Percentiles rank a stretch among this genome's conserved stretches.
Conservation (phyloP, 1,284 basidiomycete genomes). For the Ustilago curta region DNA sequence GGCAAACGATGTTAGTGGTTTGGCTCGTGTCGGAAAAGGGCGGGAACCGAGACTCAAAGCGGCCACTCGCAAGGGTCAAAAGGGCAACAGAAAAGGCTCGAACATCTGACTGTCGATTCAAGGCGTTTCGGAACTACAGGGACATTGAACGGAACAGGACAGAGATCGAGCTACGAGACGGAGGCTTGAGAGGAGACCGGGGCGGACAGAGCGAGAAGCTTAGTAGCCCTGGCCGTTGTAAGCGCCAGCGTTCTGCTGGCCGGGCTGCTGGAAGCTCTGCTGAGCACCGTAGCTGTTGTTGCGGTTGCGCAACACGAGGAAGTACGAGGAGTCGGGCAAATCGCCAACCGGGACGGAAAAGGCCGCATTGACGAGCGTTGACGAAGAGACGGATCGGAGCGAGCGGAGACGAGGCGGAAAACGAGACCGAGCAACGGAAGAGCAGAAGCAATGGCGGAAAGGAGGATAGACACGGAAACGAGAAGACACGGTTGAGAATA, state of each 20-base stretch:
- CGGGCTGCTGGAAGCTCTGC: slow-evolving; percentile 49
- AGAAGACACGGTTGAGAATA: slow-evolving; percentile 33
- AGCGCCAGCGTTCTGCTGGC: slow-evolving; percentile 44
- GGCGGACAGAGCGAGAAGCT: slow-evolving; percentile 1
- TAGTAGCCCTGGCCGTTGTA: slow-evolving; percentile 57
- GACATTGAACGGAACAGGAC: neutral
- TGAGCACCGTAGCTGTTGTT: slow-evolving; percentile 42
- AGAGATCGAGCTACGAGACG: neutral
- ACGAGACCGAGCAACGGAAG: slow-evolving; percentile 4
- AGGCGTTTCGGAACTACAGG: slow-evolving; percentile 18
- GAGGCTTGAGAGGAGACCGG: slow-evolving; percentile 5
- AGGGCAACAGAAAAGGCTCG: neutral
- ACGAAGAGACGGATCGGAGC: slow-evolving; percentile 5
- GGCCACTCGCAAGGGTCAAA: neutral
- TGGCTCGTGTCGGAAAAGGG: slow-evolving; percentile 1
- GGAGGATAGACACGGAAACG: slow-evolving; percentile 11
- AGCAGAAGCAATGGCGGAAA: neutral
- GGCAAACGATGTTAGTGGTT: slow-evolving; percentile 5
- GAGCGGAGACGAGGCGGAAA: slow-evolving; percentile 3
- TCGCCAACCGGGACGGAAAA: slow-evolving; percentile 3
- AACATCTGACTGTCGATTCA: slow-evolving; percentile 31
- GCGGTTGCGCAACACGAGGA: neutral
- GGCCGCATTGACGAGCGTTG: slow-evolving; percentile 16
- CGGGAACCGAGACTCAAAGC: neutral
- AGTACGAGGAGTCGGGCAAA: neutral